A percentile compares a stretch with the other conserved stretches of the same genome.
phyloP scores from a whole-genome alignment of 1,284 basidiomycete species.

The Coriolopsis trogii region DNA sequence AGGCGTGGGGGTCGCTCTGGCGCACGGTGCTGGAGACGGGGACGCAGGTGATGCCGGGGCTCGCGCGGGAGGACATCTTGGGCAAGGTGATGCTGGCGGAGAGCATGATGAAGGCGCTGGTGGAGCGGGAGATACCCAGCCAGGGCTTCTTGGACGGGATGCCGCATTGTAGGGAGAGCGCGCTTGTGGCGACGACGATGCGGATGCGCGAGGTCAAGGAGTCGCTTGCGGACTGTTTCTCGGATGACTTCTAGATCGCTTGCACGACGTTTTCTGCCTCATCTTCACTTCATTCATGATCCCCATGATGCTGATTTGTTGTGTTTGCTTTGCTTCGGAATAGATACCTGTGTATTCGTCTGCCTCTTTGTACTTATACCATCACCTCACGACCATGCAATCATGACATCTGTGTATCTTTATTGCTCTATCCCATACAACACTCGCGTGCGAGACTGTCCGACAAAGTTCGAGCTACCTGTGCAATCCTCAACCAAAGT shows the following conservation, averaged over 20 bases:
- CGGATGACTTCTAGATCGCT: constrained; percentile 33
- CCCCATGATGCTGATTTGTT: too few relatives aligned
- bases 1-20: constrained; percentile 46
- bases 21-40: constrained; percentile 41
- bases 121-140: constrained; percentile 43
- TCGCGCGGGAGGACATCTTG: constrained; percentile 43
- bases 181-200: constrained; percentile 32
- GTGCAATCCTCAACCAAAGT: neutral
- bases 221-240: constrained; percentile 36
- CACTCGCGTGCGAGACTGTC: neutral
- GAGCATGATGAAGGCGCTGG: constrained; percentile 42
- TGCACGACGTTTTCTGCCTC: neutral
- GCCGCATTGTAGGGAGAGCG: constrained; percentile 39
- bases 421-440: too few relatives aligned
- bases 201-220: constrained; percentile 37
- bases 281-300: neutral
- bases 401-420: neutral
- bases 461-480: neutral
- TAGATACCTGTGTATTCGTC: constrained; percentile 6
- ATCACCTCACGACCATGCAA: neutral
- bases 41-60: constrained; percentile 35
- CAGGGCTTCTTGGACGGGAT: constrained; percentile 43
- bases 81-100: constrained; percentile 45
- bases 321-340: neutral
- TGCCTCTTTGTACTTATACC: neutral